These are phyloP conservation scores for Penicillium macrosclerotiorum DNA, from an alignment of 495 filamentous ascomycete species.

Conservation along the genomic window DNA sequence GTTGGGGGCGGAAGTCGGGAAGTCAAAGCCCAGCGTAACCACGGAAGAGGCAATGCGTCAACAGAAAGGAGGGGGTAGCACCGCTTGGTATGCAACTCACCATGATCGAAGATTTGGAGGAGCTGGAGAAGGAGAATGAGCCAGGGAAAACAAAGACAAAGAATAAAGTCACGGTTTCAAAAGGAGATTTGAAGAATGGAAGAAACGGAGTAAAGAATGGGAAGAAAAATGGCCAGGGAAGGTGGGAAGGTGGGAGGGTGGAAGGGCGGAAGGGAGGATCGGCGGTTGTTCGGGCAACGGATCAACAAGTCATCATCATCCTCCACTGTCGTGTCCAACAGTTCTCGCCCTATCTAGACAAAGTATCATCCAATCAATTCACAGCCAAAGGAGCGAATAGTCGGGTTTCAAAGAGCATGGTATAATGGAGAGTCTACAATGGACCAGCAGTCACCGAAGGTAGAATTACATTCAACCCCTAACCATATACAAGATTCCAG, in stretches of 20 bases:
- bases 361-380: slow-evolving; percentile 2
- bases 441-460: too few relatives aligned
- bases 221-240: not conserved
- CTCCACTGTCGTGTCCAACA: too few relatives aligned
- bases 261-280: slow-evolving; percentile 11
- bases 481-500: too few relatives aligned
- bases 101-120: not conserved
- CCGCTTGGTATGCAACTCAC: not conserved
- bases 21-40: not conserved
- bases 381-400: too few relatives aligned
- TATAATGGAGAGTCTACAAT: too few relatives aligned
- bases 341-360: too few relatives aligned
- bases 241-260: slow-evolving; percentile 4
- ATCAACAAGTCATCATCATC: not conserved
- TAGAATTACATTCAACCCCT: too few relatives aligned
- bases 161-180: slow-evolving; percentile 14
- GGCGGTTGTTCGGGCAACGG: slow-evolving; percentile 29
- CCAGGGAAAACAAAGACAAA: not conserved
- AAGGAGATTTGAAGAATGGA: not conserved
- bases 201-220: not conserved
- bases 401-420: too few relatives aligned
- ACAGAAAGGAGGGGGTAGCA: not conserved
- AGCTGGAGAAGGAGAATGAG: not conserved
- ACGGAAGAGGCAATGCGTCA: slow-evolving; percentile 5
- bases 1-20: slow-evolving; percentile 3